These are phyloP conservation scores for Termitomyces sp. DNA, from an alignment of 768 basidiomycete species.

Conservation along the genomic window DNA sequence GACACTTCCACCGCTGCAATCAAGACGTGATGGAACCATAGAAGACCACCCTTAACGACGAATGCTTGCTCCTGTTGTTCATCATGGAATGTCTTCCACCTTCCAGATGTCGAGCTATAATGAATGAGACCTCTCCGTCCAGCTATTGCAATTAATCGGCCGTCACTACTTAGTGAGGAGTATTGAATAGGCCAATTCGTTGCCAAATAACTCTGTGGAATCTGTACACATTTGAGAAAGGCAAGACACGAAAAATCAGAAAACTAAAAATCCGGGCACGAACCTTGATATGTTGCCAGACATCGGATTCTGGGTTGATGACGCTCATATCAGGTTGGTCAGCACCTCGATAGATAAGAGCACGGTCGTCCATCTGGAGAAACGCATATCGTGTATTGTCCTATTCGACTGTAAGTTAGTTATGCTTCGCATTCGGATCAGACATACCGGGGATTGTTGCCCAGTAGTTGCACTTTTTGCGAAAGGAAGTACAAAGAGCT, in stretches of 20 bases:
- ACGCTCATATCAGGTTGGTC: slow-evolving; percentile 98
- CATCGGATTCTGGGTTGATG: slow-evolving; percentile 95
- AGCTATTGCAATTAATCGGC: slow-evolving; percentile 87
- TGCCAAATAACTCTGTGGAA: slow-evolving; percentile 84
- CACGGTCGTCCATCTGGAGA: slow-evolving; percentile 91
- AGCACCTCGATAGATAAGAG: slow-evolving; percentile 89
- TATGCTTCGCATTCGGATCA: not conserved
- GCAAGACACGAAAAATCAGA: not conserved
- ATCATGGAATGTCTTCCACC: slow-evolving; percentile 89
- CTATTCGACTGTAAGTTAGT: slow-evolving; percentile 29
- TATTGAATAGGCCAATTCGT: slow-evolving; percentile 94
- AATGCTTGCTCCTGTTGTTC: slow-evolving; percentile 85
- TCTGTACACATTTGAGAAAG: slow-evolving; percentile 36
- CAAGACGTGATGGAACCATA: slow-evolving; percentile 97
- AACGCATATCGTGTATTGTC: slow-evolving; percentile 96
- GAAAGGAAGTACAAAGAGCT: slow-evolving; percentile 84
- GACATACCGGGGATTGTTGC: slow-evolving; percentile 81
- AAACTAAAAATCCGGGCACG: not conserved
- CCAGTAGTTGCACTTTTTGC: slow-evolving; percentile 92
- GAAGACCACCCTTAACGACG: slow-evolving; percentile 79
- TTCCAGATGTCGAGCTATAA: slow-evolving; percentile 89
- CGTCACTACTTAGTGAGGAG: slow-evolving; percentile 86
- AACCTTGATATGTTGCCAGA: slow-evolving; percentile 96
- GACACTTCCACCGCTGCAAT: slow-evolving; percentile 85
- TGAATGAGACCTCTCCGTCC: slow-evolving; percentile 88